Base-by-base conservation (phyloP, 164 flowering plant genomes). In the Litsea cubeba region DNA sequence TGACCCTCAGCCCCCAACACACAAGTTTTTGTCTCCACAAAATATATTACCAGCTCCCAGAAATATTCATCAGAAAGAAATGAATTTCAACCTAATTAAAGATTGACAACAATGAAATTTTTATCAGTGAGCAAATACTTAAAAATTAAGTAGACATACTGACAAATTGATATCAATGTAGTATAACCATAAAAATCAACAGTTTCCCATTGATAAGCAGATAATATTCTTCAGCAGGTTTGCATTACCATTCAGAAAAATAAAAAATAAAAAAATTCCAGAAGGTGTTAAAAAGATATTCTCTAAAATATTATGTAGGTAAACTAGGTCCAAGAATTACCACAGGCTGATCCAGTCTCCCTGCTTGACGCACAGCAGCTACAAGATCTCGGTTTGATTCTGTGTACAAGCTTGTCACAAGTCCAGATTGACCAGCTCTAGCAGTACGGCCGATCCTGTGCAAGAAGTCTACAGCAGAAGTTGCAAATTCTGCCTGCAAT, bases 391-490 rank as follows among this genome's bases (percentile, higher is more conserved):
- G 71, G 71, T 86, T 91, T 63, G 95, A 79, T 79, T 88, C 86
- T 28, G 89, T 87, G 76, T 90, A 94, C 67, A 96, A 81, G 79
- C 91, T 96, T 40, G 99, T 92, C 66, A 96, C 97, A 71, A 86
- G 87, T 73, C 99, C 99, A 78, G 71, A 82, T 73, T 89, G 91
- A 75, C 98, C 98, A 71, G 98, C 99, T 84, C 99, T 85, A 74
- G 91, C 99, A 62, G 99, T 92, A 50, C 99, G 91, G 23, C 98
- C 99, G 74, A 92, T 83, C 77, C 99, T 89, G 72, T 95, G 99
- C 84, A 95, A 71, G 76, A 95, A 95, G 80, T 93, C 98, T 50
- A 93, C 91, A 71, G 98, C 99, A 71, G 91, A 95, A 63, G 84
- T 88, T 24, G 98, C 97, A 83, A 95, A 95, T 70, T 95, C 99